Evolutionary conservation across 306 rosid genomes (phyloP).

Genomic region (Sindora glabra): DNA sequence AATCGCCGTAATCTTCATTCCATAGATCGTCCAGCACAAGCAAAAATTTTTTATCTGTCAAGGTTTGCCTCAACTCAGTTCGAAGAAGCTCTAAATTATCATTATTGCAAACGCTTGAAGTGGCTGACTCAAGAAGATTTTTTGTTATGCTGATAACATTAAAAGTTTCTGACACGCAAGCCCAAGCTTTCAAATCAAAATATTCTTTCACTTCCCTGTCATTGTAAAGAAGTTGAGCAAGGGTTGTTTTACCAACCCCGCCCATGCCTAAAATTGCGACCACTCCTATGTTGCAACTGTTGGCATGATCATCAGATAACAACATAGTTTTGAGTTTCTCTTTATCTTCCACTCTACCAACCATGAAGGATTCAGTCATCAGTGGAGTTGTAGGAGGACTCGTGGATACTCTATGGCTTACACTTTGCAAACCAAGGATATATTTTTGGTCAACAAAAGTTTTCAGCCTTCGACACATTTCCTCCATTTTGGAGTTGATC

Average conservation of each 20-base stretch:
- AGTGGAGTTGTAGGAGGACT: background rate
- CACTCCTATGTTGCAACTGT: background rate
- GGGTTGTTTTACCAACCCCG: constrained; percentile 25
- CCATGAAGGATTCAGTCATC: background rate
- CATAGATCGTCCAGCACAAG: constrained; percentile 33
- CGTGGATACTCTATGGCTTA: background rate
- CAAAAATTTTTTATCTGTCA: constrained; percentile 17
- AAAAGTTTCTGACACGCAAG: constrained; percentile 18
- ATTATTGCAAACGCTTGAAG: background rate
- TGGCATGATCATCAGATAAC: background rate
- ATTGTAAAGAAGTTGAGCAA: background rate
- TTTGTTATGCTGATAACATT: constrained; percentile 18
- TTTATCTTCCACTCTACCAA: constrained; percentile 15
- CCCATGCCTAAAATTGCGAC: constrained; percentile 2
- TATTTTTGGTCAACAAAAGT: background rate
- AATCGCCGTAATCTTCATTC: constrained; percentile 16
- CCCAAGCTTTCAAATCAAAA: constrained; percentile 4
- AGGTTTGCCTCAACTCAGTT: constrained; percentile 6
- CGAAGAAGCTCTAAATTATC: constrained; percentile 24
- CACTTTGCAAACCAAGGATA: background rate
- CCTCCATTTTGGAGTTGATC: background rate
- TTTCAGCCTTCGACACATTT: background rate
- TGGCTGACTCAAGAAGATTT: constrained; percentile 13
- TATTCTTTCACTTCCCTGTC: background rate
- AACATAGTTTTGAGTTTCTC: background rate